Base-by-base conservation (phyloP, 140 eudicot species). In the Ambrosia hybrid region DNA sequence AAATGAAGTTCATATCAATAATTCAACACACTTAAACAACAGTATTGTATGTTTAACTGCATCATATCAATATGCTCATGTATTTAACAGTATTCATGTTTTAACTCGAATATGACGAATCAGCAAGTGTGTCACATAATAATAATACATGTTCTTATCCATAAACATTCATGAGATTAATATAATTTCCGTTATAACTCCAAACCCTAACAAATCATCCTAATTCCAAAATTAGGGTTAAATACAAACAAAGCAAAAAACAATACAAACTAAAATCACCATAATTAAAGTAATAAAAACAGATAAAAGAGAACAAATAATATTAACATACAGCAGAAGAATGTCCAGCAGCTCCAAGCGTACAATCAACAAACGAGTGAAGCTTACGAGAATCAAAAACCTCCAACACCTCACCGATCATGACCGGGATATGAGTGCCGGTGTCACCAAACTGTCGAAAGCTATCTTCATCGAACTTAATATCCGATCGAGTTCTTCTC, bases 271-370 rank as follows among this genome's bases (percentile, higher is more conserved):
- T 68, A 13, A 55, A 57, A 67, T 4, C 4, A 68, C 49, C 6
- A 63, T 36, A 51, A 52, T 13, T 48, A 5, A 52, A 10, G 3
- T 37, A 58, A 73, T 58, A 13, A 12, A 66, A 49, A 74, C 9
- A 39, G 21, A 37, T n/a, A 67, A 2, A 10, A 53, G 33, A 16
- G 26, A 21, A 21, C 26, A 4, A 48, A 71, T 14, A 2, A 13
- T 13, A 57, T 52, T 55, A 16, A 80, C 96, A 57, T 7, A 94
- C 99, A 51, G 94, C 97, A 14, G 91, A 82, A 16, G 99, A 86
- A 71, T 94, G 99, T 9, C 97, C 97, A 33, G 95, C 99, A 66
- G 97, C 97, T 17, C 99, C 99, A 36, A 94, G 94, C 16, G 99
- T 94, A 68, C 99, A 94, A 72, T 94, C 99, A 41, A 90, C 91